A percentile compares a stretch with the other conserved stretches of the same genome.
phyloP scores from a whole-genome alignment of 2,329 filamentous ascomycete genomes.

The Epichloe coenophiala region DNA sequence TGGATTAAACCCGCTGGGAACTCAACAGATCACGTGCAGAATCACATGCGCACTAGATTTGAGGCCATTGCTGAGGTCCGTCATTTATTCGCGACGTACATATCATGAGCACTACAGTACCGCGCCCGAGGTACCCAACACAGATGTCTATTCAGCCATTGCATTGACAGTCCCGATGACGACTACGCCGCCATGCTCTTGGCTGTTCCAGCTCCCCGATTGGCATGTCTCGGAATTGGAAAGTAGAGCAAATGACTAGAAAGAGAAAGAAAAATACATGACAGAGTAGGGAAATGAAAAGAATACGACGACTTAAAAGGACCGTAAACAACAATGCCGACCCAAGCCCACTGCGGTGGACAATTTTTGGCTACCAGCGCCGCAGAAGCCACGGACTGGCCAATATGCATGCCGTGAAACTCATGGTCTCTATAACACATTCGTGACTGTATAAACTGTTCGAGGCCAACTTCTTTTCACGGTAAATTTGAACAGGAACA shows the following conservation, averaged over 20 bases:
- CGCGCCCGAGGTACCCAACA: too few species aligned
- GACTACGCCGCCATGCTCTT: too few species aligned
- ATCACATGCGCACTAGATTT: slow-evolving; percentile 11
- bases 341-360: neutral
- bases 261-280: neutral
- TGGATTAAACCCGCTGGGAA: neutral
- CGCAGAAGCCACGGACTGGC: slow-evolving; percentile 2
- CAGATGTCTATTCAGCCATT: too few species aligned
- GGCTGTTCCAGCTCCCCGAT: too few species aligned
- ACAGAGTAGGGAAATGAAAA: neutral
- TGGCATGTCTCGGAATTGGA: too few species aligned
- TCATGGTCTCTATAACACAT: neutral
- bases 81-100: too few species aligned
- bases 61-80: too few species aligned
- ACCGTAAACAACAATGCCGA: neutral
- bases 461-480: neutral
- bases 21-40: slow-evolving; percentile 2
- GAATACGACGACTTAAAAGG: neutral
- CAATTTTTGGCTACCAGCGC: neutral
- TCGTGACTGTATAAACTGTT: neutral
- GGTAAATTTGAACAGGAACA: neutral
- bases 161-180: too few species aligned
- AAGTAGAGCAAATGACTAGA: too few species aligned
- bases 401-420: slow-evolving; percentile 4
- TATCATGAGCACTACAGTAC: too few species aligned